Conservation (phyloP, 768 basidiomycete species). For the Xerocomellus chrysenteron region DNA sequence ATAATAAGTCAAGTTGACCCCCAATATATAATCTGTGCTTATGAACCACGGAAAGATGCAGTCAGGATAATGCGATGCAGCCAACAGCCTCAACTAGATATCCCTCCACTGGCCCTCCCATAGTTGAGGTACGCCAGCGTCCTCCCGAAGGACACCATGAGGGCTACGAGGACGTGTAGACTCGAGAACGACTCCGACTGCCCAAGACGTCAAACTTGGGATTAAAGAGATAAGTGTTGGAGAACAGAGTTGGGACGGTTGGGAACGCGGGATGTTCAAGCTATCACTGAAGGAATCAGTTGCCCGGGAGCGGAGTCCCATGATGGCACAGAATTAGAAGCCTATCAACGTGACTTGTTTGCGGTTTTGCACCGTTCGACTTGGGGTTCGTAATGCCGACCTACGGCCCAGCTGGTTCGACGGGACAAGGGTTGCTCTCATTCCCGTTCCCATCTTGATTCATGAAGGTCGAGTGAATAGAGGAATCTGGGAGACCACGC, state of each 20-base stretch:
- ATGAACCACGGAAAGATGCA: not conserved
- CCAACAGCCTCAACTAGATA: constrained; percentile 11
- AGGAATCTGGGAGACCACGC: constrained; percentile 88
- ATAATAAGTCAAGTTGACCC: not conserved
- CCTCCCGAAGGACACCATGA: constrained; percentile 13
- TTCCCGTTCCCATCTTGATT: constrained; percentile 44
- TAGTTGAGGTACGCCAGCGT: constrained; percentile 23
- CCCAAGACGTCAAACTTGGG: constrained; percentile 37
- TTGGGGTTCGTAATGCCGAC: constrained; percentile 54
- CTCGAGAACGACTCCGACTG: constrained; percentile 24
- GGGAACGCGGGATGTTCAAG: constrained; percentile 15
- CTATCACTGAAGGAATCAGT: constrained; percentile 3
- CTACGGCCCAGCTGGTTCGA: constrained; percentile 24
- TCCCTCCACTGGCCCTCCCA: constrained; percentile 24
- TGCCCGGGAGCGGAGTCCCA: constrained; percentile 5
- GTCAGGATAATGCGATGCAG: not conserved
- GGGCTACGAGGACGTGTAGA: constrained; percentile 9
- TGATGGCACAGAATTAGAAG: constrained; percentile 5
- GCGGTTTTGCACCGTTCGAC: constrained; percentile 54
- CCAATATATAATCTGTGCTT: constrained; percentile 2
- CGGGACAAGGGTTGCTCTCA: not conserved
- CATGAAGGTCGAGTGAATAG: constrained; percentile 83
- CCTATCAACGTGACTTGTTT: constrained; percentile 31
- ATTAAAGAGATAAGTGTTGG: constrained; percentile 29
- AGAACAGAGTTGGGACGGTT: constrained; percentile 21